Percentiles rank a stretch among this genome's conserved stretches.
Conservation (phyloP, 2,329 filamentous ascomycete species). For the Colletotrichum gloeosporioides region DNA sequence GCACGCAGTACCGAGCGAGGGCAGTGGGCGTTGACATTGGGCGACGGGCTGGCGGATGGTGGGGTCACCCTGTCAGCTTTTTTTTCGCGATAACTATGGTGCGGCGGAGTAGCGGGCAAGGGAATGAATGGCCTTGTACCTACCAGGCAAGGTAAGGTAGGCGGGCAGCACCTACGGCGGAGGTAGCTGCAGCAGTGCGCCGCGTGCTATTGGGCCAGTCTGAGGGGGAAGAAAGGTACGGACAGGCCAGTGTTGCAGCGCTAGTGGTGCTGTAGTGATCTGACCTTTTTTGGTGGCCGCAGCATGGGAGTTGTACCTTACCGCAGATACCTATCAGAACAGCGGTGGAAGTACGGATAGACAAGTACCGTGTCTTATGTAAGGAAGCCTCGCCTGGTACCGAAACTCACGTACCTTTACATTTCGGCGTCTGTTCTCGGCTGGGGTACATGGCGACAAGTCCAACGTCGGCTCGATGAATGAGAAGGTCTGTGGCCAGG, state of each 20-base stretch:
- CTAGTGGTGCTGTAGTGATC: conserved; percentile 5
- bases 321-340: not conserved
- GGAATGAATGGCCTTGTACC: not conserved
- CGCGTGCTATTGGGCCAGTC: not conserved
- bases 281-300: not conserved
- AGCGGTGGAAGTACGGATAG: not conserved
- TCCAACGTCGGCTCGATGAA: not conserved
- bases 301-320: not conserved
- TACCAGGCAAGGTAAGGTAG: not conserved
- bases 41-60: conserved; percentile 17
- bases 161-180: not conserved
- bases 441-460: not conserved
- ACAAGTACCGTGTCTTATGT: not conserved
- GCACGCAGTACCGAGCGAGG: not conserved
- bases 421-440: not conserved
- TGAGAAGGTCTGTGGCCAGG: not conserved
- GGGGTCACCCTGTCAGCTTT: conserved; percentile 23
- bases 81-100: conserved; percentile 24
- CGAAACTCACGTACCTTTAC: not conserved
- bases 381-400: not conserved
- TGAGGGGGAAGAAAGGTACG: not conserved
- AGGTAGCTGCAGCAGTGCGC: not conserved
- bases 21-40: conserved; percentile 12
- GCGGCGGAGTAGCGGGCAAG: conserved; percentile 17
- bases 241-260: not conserved